Base-by-base conservation (phyloP, 257 asterid genomes). In the Przewalskia tangutica region DNA sequence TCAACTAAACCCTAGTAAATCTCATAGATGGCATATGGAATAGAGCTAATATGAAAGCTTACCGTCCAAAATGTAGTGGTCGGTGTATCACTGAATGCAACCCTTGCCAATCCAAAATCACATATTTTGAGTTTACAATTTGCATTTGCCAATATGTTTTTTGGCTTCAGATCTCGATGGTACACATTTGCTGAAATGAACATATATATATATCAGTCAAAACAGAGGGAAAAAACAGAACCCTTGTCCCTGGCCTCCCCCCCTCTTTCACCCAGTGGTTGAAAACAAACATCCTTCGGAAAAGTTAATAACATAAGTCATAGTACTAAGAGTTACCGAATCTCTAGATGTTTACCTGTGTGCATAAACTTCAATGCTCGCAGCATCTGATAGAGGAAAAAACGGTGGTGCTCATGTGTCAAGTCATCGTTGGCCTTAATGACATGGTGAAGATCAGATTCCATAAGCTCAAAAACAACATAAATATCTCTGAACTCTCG, bases 391-490 rank as follows among this genome's bases (percentile, higher is more conserved):
- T 94, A 94, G 54, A 94, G 93, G 84, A 94, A 94, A 87, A 94
- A 94, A 0, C 97, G 94, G 70, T 94, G 95, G 84, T 94, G 98
- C 84, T 94, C 98, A 17, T 86, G 92, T 23, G 98, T 94, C 93
- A 94, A 88, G 83, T 94, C 98, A 81, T 91, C 97, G 84, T 94
- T 94, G 83, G 98, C 97, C 89, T 94, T 94, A 79, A 94, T 91
- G 82, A 94, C 98, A 89, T 94, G 98, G 84, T 94, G 98, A 81
- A 94, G 98, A 87, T 94, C 98, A 13, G 98, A 94, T 85, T 94
- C 98, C 98, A 94, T 94, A 65, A 94, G 97, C 93, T 94, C 97
- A 66, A 94, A 94, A 77, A 94, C 97, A 70, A 94, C 98, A 85
- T 89, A 94, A 66, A 94, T 92, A 84, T 94, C 98, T 85, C 87